Evolutionary conservation across 2,329 filamentous ascomycete species (phyloP).

Genomic region (Westerdykella ornata): DNA sequence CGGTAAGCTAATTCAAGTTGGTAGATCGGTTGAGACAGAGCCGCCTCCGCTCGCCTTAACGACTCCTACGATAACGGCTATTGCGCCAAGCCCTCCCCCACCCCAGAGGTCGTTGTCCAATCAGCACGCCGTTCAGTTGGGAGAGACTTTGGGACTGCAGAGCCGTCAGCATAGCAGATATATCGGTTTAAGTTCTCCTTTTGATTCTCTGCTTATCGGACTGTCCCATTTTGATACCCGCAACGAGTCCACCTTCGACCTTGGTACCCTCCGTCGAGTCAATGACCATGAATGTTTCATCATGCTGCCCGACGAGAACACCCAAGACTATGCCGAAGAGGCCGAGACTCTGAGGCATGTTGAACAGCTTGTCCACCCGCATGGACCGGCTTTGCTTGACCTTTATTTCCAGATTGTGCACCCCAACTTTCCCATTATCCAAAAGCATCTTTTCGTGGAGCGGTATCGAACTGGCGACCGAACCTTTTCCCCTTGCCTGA

Average conservation of each 20-base stretch:
- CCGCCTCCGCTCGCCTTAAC: constrained; percentile 36
- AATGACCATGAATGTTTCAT: constrained; percentile 73
- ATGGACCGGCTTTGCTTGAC: constrained; percentile 70
- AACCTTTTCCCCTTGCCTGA: constrained; percentile 67
- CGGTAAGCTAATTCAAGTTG: constrained; percentile 21
- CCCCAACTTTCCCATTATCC: constrained; percentile 73
- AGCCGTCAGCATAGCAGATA: constrained; percentile 74
- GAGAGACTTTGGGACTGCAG: constrained; percentile 61
- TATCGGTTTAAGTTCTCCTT: constrained; percentile 75
- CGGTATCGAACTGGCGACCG: constrained; percentile 66
- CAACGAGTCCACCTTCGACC: constrained; percentile 68
- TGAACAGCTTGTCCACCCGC: constrained; percentile 66
- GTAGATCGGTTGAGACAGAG: constrained; percentile 36
- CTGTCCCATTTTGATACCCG: constrained; percentile 73
- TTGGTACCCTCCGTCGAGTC: constrained; percentile 61
- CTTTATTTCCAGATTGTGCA: constrained; percentile 78
- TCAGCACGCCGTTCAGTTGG: constrained; percentile 35
- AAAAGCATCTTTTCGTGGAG: constrained; percentile 73
- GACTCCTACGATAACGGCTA: constrained; percentile 37
- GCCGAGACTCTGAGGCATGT: constrained; percentile 63
- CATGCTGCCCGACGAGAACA: constrained; percentile 67
- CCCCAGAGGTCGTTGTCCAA: constrained; percentile 25
- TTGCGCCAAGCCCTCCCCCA: constrained; percentile 33
- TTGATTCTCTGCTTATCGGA: constrained; percentile 76
- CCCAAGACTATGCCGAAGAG: constrained; percentile 65